These are phyloP conservation scores for Handroanthus guayacan DNA, from an alignment of 257 asterid genomes.

Conservation along the genomic window DNA sequence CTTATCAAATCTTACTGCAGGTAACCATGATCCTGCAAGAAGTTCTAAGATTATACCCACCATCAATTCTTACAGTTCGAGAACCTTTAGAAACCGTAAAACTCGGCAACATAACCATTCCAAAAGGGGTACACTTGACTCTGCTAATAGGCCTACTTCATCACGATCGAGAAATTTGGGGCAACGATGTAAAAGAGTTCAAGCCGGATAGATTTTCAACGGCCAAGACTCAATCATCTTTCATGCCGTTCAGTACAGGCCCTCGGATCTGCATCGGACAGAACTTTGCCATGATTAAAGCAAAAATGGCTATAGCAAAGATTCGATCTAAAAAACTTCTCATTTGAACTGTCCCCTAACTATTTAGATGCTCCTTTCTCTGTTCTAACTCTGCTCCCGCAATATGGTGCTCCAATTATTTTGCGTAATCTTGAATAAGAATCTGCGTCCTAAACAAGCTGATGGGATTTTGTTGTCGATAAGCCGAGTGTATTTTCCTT, in stretches of 20 bases:
- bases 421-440: background rate
- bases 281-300: constrained; percentile 27
- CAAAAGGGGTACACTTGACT: constrained; percentile 28
- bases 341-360: constrained; percentile 37
- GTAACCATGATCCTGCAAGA: constrained; percentile 44
- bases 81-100: constrained; percentile 22
- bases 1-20: background rate
- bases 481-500: no score
- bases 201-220: constrained; percentile 43
- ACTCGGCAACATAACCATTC: constrained; percentile 30
- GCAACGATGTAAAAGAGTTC: constrained; percentile 38
- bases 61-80: constrained; percentile 11
- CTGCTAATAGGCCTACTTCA: constrained; percentile 29
- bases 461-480: no score
- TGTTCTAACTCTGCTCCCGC: constrained; percentile 32
- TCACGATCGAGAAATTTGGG: constrained; percentile 34
- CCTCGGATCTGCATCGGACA: constrained; percentile 40
- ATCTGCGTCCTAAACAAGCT: no score
- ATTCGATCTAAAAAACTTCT: constrained; percentile 23
- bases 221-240: constrained; percentile 28
- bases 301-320: constrained; percentile 33
- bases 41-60: constrained; percentile 44
- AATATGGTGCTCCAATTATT: constrained; percentile 31
- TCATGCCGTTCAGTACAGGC: constrained; percentile 39
- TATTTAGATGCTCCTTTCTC: constrained; percentile 40